A percentile compares a stretch with the other conserved stretches of the same genome.
phyloP scores from a whole-genome alignment of 192 early-diverging fungal species.

The Podochytrium sp. region DNA sequence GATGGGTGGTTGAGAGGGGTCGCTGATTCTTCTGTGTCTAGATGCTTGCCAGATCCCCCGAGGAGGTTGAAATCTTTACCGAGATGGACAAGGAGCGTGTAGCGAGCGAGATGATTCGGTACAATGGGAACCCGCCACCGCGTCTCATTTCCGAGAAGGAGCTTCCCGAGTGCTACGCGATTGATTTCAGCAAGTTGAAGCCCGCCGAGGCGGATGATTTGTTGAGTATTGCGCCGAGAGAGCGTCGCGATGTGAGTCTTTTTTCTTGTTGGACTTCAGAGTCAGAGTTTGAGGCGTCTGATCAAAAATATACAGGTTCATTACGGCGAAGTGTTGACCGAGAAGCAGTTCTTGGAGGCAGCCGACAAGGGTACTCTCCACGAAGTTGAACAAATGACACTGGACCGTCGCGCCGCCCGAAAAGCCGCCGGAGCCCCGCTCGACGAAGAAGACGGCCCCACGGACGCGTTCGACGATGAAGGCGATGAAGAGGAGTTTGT shows the following conservation, averaged over 20 bases:
- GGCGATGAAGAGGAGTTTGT: constrained; percentile 48
- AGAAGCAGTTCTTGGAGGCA: constrained; percentile 89
- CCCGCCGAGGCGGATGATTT: constrained; percentile 50
- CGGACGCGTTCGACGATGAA: constrained; percentile 64
- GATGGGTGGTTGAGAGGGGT: background rate
- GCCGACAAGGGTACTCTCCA: constrained; percentile 52
- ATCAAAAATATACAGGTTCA: constrained; percentile 48
- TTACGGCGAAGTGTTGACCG: constrained; percentile 92
- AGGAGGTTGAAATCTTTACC: constrained; percentile 76
- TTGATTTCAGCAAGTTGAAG: constrained; percentile 50
- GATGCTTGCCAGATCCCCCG: constrained; percentile 84
- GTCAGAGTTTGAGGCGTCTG: background rate
- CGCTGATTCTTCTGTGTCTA: background rate
- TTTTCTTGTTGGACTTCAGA: background rate
- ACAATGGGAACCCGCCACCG: constrained; percentile 70
- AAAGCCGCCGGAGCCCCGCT: constrained; percentile 66
- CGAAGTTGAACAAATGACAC: constrained; percentile 45
- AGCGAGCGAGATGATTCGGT: constrained; percentile 54
- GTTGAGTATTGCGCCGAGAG: constrained; percentile 66
- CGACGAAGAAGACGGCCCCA: constrained; percentile 60
- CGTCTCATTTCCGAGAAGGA: constrained; percentile 85
- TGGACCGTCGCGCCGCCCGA: constrained; percentile 44
- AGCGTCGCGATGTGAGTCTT: constrained; percentile 54
- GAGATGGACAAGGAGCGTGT: constrained; percentile 76
- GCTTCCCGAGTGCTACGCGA: constrained; percentile 78